Percentiles rank a stretch among this genome's conserved stretches.
phyloP scores from a whole-genome alignment of 2,329 filamentous ascomycete genomes.

The Trichocomaceae sp. region DNA sequence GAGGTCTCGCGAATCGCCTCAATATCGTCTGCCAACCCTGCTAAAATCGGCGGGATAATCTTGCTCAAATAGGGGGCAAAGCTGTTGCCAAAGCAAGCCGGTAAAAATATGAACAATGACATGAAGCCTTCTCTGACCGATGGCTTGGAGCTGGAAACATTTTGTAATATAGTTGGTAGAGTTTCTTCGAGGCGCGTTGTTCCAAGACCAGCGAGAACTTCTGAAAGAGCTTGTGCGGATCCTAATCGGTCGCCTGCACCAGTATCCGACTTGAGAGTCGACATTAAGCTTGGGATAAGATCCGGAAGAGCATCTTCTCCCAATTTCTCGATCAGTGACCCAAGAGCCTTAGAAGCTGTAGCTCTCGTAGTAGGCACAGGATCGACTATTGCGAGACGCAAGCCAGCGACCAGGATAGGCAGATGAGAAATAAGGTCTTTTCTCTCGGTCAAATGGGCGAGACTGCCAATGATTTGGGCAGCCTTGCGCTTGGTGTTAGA shows the following conservation, averaged over 20 bases:
- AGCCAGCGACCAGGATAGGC: conserved; percentile 82
- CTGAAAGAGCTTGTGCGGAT: conserved; percentile 90
- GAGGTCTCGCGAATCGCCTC: conserved; percentile 97
- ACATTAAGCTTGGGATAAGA: conserved; percentile 95
- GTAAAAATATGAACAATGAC: conserved; percentile 98
- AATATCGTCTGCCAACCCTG: conserved; percentile 89
- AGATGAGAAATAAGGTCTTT: conserved; percentile 89
- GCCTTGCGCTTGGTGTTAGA: conserved; percentile 96
- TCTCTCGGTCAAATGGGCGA: conserved; percentile 93
- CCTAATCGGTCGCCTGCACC: conserved; percentile 93
- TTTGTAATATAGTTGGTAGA: conserved; percentile 89
- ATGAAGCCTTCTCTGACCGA: conserved; percentile 96
- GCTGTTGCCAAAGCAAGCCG: conserved; percentile 97
- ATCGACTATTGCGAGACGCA: conserved; percentile 84
- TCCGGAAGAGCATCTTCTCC: conserved; percentile 95
- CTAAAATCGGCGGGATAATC: conserved; percentile 91
- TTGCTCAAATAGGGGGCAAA: conserved; percentile 92
- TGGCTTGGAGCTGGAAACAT: conserved; percentile 83
- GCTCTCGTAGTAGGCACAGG: conserved; percentile 94
- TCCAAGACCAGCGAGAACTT: conserved; percentile 90
- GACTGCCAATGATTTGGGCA: conserved; percentile 92
- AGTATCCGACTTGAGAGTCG: conserved; percentile 93
- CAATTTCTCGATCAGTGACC: conserved; percentile 95
- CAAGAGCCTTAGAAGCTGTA: conserved; percentile 89
- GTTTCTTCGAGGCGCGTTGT: conserved; percentile 92